Conservation (phyloP, 257 asterid species). For the Henckelia pumila region DNA sequence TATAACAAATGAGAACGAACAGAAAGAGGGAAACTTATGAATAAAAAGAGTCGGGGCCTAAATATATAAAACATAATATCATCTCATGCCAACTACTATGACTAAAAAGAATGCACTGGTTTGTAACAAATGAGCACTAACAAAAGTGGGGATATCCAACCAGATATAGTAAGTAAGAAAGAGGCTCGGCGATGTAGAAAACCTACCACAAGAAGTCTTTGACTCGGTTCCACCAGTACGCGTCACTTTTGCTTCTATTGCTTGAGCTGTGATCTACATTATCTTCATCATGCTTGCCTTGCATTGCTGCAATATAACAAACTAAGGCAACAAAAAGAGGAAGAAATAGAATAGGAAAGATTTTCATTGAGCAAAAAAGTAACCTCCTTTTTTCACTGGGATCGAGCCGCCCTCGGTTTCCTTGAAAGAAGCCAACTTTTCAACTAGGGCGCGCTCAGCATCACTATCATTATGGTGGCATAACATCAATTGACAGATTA, state of each 20-base stretch:
- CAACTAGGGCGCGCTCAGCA: conserved; percentile 70
- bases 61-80: conserved; percentile 8
- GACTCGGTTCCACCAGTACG: conserved; percentile 63
- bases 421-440: conserved; percentile 74
- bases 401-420: conserved; percentile 33
- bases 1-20: conserved; percentile 1
- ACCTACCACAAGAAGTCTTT: conserved; percentile 66
- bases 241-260: conserved; percentile 30
- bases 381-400: conserved; percentile 33
- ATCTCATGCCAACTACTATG: too few relatives aligned
- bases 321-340: conserved; percentile 9
- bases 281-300: conserved; percentile 27
- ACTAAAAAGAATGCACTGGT: too few relatives aligned
- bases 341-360: neutral
- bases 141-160: neutral
- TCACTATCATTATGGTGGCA: conserved; percentile 45
- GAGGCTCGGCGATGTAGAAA: neutral
- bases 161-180: neutral
- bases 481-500: conserved; percentile 24
- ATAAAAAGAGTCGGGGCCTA: conserved; percentile 2
- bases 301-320: conserved; percentile 23
- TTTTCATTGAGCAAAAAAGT: conserved; percentile 12
- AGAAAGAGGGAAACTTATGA: neutral
- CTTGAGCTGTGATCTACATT: conserved; percentile 35
- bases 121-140: too few relatives aligned